Evolutionary conservation across 2,329 filamentous ascomycete species (phyloP).

Genomic region (Fusarium napiforme): DNA sequence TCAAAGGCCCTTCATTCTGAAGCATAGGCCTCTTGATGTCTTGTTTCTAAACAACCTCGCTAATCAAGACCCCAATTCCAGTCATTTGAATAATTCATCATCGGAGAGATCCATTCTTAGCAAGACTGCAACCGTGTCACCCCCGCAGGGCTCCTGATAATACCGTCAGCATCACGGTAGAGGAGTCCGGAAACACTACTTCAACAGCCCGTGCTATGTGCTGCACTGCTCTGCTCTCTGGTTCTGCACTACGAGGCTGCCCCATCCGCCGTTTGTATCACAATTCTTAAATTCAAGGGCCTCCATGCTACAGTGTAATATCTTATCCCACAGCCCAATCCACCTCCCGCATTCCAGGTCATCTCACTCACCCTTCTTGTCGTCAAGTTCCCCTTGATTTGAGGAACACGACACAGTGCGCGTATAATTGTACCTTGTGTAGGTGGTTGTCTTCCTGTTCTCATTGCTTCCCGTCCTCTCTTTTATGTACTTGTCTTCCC

Average conservation of each 20-base stretch:
- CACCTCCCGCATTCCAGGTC: slow-evolving; percentile 32
- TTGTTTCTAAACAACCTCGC: slow-evolving; percentile 25
- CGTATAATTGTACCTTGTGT: slow-evolving; percentile 13
- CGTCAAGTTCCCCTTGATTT: slow-evolving; percentile 18
- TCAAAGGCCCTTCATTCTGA: slow-evolving; percentile 25
- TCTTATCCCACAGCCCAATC: slow-evolving; percentile 24
- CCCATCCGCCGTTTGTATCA: slow-evolving; percentile 14
- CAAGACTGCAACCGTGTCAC: slow-evolving; percentile 19
- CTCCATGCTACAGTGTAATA: slow-evolving; percentile 29
- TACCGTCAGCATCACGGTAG: slow-evolving; percentile 19
- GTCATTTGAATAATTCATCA: background rate
- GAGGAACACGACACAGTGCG: slow-evolving; percentile 32
- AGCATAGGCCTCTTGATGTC: slow-evolving; percentile 14
- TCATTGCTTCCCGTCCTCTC: slow-evolving; percentile 17
- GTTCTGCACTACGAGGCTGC: slow-evolving; percentile 1
- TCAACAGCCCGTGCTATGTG: background rate
- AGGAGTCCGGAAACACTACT: background rate
- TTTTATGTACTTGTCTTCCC: background rate
- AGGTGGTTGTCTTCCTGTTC: background rate
- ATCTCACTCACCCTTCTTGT: slow-evolving; percentile 31
- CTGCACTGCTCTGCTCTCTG: background rate
- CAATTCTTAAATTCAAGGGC: slow-evolving; percentile 21
- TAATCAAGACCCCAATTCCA: slow-evolving; percentile 19
- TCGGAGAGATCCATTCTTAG: background rate
- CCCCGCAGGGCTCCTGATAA: slow-evolving; percentile 20